These are phyloP conservation scores for Aphanomyces astaci DNA, from an alignment of 352 stramenopile species.

Conservation along the genomic window DNA sequence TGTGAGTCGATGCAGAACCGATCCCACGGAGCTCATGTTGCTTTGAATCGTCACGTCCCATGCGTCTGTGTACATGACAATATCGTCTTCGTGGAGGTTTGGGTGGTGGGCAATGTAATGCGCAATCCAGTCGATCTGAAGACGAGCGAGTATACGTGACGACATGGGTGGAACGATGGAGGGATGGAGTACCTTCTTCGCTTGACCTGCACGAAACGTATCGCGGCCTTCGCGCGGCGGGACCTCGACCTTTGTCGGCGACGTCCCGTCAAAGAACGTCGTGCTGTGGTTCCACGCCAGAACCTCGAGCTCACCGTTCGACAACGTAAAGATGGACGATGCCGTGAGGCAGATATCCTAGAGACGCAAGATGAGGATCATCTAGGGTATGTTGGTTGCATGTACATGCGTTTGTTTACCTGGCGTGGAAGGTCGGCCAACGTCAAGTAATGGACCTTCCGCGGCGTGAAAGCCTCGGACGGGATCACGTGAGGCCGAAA, in stretches of 20 bases:
- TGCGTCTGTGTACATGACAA: slow-evolving; percentile 16
- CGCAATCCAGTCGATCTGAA: slow-evolving; percentile 6
- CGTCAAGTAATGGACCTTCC: too few species aligned
- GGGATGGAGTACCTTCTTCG: slow-evolving; percentile 5
- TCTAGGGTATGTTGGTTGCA: neutral
- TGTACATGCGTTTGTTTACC: too few species aligned
- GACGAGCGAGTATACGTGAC: too few species aligned
- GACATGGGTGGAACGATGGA: neutral
- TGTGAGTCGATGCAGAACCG: neutral
- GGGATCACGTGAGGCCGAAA: too few species aligned
- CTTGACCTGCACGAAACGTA: slow-evolving; percentile 6
- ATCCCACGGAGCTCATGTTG: neutral
- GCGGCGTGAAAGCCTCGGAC: too few species aligned
- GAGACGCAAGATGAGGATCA: too few species aligned
- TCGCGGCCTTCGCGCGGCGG: neutral
- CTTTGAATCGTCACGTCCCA: slow-evolving; percentile 12
- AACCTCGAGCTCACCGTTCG: neutral
- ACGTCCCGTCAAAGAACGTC: slow-evolving; percentile 9
- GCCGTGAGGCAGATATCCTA: slow-evolving; percentile 2
- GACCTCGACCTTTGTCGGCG: neutral
- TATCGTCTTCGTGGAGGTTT: slow-evolving; percentile 10
- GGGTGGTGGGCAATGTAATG: slow-evolving; percentile 15
- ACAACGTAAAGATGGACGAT: slow-evolving; percentile 9
- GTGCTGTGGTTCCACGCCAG: slow-evolving; percentile 18
- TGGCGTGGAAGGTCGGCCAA: too few species aligned